Evolutionary conservation across 495 filamentous ascomycete genomes (phyloP).

Genomic region (Physcia stellaris): DNA sequence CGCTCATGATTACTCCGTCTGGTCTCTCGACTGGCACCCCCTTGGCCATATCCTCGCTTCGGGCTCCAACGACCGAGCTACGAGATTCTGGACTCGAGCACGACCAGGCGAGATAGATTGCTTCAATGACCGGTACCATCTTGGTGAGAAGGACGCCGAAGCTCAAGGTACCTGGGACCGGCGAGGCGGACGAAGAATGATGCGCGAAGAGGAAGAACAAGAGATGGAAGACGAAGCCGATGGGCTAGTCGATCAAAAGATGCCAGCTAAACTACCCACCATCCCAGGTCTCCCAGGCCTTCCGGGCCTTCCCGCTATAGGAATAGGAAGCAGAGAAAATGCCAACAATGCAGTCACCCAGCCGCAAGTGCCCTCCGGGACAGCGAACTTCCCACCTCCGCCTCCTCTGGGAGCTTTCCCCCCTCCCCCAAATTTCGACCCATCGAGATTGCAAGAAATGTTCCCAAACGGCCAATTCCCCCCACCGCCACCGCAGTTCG

Average conservation of each 20-base stretch:
- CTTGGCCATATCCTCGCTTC: conserved; percentile 93
- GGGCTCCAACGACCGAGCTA: conserved; percentile 94
- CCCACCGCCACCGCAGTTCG: conserved; percentile 39
- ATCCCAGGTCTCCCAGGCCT: conserved; percentile 40
- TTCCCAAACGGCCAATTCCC: conserved; percentile 28
- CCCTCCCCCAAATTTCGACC: conserved; percentile 43
- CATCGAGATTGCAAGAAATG: conserved; percentile 32
- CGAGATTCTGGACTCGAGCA: conserved; percentile 85
- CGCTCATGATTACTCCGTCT: conserved; percentile 87
- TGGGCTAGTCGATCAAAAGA: conserved; percentile 86
- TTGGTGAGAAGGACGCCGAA: conserved; percentile 85
- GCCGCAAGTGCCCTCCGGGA: conserved; percentile 30
- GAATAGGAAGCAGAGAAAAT: conserved; percentile 26
- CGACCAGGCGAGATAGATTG: conserved; percentile 74
- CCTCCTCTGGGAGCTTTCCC: conserved; percentile 33
- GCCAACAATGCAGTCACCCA: conserved; percentile 25
- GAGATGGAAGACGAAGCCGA: conserved; percentile 88
- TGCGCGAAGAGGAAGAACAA: conserved; percentile 83
- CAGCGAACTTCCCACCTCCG: conserved; percentile 34
- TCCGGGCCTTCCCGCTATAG: conserved; percentile 21
- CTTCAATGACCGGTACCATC: conserved; percentile 83
- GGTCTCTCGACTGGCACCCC: conserved; percentile 96
- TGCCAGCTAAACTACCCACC: conserved; percentile 38
- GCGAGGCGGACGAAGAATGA: conserved; percentile 60
- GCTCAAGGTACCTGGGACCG: conserved; percentile 86